A percentile compares a stretch with the other conserved stretches of the same genome.
These are phyloP conservation scores for Mucor plumbeus DNA, from an alignment of 371 early-diverging fungal species.

Conservation along the genomic window DNA sequence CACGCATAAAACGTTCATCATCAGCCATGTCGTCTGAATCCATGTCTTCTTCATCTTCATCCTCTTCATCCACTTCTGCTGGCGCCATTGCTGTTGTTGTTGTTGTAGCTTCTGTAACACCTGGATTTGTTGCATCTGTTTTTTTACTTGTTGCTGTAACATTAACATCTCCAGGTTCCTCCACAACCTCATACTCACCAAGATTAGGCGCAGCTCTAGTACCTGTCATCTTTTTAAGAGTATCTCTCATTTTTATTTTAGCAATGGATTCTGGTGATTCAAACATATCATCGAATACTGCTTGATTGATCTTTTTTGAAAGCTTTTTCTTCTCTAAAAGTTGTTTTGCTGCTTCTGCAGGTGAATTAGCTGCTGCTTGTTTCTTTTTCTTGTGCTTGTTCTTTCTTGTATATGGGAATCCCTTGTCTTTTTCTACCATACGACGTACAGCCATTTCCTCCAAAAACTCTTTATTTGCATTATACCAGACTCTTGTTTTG, in stretches of 20 bases:
- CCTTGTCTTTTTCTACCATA: slow-evolving; percentile 58
- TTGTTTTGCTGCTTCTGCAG: slow-evolving; percentile 81
- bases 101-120: neutral
- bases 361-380: slow-evolving; percentile 49
- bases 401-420: slow-evolving; percentile 38
- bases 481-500: slow-evolving; percentile 86
- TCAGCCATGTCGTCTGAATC: slow-evolving; percentile 53
- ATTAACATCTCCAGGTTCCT: slow-evolving; percentile 49
- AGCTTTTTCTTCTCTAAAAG: slow-evolving; percentile 67
- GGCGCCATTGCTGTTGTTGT: slow-evolving; percentile 11
- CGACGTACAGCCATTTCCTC: slow-evolving; percentile 69
- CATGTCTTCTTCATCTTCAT: slow-evolving; percentile 54
- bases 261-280: slow-evolving; percentile 58
- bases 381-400: slow-evolving; percentile 34
- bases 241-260: slow-evolving; percentile 48
- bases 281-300: slow-evolving; percentile 77
- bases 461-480: slow-evolving; percentile 86
- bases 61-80: slow-evolving; percentile 42
- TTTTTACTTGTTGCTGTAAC: slow-evolving; percentile 16
- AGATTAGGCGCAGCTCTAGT: slow-evolving; percentile 20
- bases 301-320: slow-evolving; percentile 93
- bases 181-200: slow-evolving; percentile 50
- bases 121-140: slow-evolving; percentile 11
- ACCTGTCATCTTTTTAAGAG: slow-evolving; percentile 19
- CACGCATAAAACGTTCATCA: slow-evolving; percentile 42